Evolutionary conservation across 768 basidiomycete species (phyloP), one percentile per base, ranked within the genome.

Genomic region (Leccinum ochraceum): DNA sequence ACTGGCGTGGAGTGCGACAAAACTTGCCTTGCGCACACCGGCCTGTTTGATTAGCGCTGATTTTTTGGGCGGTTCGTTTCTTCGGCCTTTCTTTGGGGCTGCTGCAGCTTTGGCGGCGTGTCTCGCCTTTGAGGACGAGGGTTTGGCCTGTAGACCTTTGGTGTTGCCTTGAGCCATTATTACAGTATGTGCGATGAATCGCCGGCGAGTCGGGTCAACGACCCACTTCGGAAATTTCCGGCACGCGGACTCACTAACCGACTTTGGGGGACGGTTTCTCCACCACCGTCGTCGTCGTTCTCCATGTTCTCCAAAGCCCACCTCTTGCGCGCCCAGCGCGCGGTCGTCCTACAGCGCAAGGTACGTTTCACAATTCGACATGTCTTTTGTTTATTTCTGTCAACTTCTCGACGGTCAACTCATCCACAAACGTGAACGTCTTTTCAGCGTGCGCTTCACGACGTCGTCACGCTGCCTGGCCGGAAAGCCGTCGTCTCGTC

Each of bases 21-120:
- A 49, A 53, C 53, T 53, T 52, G 92, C 94, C 80, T 91, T 87
- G 69, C 90, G 86, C 80, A 92, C 79, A n/a, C 85, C 75, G 8
- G 87, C 88, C 67, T 88, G 85, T 68, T 91, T 89, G 61, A 95
- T 81, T 36, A 88, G 78, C 11, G 75, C 74, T 4, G 84, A 75
- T 73, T 94, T 93, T 76, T 95, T 97, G 34, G 94, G 94, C 34
- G 94, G 83, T 58, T 92, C 84, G 42, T 84, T 78, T 49, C 88
- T 83, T 65, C 82, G 83, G 8, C 94, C 94, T 71, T 95, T 95
- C 78, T 90, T 94, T 20, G 83, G 77, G 34, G 83, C 83, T 1
- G 89, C 83, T 1, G 86, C 85, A 3, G 87, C 84, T 70, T 88
- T 92, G 32, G 82, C 77, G 1, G 85, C 81, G 54, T 85, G 86